phyloP scores from a whole-genome alignment of 2,329 filamentous ascomycete genomes.

The Cyphellophora attinorum region DNA sequence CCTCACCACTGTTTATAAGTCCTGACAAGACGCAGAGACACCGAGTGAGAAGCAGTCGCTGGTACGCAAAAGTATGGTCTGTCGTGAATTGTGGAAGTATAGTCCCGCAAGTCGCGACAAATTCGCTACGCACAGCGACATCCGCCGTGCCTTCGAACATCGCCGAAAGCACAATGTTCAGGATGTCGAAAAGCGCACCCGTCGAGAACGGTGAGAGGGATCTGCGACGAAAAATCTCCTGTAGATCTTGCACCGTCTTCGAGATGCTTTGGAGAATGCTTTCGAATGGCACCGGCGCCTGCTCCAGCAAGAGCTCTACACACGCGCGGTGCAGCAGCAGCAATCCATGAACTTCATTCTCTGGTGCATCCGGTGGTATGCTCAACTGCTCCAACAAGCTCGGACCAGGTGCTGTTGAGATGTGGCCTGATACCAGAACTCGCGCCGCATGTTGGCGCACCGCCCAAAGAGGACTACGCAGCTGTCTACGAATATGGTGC shows the following conservation, averaged over 20 bases:
- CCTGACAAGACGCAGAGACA: background rate
- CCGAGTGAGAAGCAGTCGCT: background rate
- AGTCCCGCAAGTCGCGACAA: background rate
- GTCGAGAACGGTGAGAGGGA: constrained; percentile 10
- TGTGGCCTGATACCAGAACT: too few relatives aligned
- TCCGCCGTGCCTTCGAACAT: background rate
- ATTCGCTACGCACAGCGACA: background rate
- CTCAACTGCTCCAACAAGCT: too few relatives aligned
- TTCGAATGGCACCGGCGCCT: background rate
- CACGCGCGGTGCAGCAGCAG: constrained; percentile 19
- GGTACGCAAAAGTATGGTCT: too few relatives aligned
- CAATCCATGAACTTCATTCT: constrained; percentile 33
- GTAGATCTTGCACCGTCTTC: background rate
- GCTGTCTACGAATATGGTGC: constrained; percentile 24
- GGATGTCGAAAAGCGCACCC: constrained; percentile 12
- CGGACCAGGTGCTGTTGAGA: too few relatives aligned
- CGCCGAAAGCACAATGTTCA: constrained; percentile 1
- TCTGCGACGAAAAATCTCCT: background rate
- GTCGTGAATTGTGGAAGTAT: too few relatives aligned
- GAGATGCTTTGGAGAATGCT: background rate
- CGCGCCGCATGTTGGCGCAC: constrained; percentile 37
- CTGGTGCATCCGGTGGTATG: too few relatives aligned
- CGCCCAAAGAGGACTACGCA: constrained; percentile 35
- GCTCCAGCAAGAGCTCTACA: background rate
- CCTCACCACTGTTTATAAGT: background rate